These are phyloP conservation scores for Phytophthora rubi DNA, from an alignment of 352 stramenopile genomes.

Conservation along the genomic window DNA sequence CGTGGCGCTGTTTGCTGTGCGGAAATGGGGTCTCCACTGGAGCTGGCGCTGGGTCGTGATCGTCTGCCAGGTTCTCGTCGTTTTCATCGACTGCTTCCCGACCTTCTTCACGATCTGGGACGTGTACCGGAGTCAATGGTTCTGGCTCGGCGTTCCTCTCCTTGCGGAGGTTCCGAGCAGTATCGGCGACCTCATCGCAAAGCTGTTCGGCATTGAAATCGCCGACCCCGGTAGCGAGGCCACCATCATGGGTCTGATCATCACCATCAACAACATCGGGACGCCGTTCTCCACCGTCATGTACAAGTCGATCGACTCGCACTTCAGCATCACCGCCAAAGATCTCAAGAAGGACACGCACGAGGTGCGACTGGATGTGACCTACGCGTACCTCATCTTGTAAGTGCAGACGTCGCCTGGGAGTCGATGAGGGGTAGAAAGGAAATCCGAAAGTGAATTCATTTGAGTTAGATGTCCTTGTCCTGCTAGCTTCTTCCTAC, in stretches of 20 bases:
- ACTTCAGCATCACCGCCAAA: conserved; percentile 51
- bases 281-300: conserved; percentile 56
- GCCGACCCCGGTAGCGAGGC: conserved; percentile 48
- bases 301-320: conserved; percentile 57
- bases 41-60: conserved; percentile 54
- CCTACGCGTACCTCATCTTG: conserved; percentile 54
- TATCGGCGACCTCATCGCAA: conserved; percentile 38
- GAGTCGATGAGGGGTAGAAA: no score
- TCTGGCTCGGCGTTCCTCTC: conserved; percentile 60
- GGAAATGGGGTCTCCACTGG: conserved; percentile 57
- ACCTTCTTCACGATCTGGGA: conserved; percentile 64
- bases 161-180: conserved; percentile 46
- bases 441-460: no score
- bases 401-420: no score
- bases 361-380: conserved; percentile 54
- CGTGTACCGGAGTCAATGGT: conserved; percentile 59
- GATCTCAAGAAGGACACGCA: conserved; percentile 42
- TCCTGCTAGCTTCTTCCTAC: no score
- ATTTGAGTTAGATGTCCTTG: no score
- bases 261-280: conserved; percentile 45
- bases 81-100: conserved; percentile 44
- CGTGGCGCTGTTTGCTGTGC: conserved; percentile 36
- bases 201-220: conserved; percentile 55
- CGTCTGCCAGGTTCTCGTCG: conserved; percentile 41
- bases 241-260: conserved; percentile 48